A percentile compares a stretch with the other conserved stretches of the same genome.
These are phyloP conservation scores for Colletotrichum truncatum DNA, from an alignment of 2,329 filamentous ascomycete genomes.

Conservation along the genomic window DNA sequence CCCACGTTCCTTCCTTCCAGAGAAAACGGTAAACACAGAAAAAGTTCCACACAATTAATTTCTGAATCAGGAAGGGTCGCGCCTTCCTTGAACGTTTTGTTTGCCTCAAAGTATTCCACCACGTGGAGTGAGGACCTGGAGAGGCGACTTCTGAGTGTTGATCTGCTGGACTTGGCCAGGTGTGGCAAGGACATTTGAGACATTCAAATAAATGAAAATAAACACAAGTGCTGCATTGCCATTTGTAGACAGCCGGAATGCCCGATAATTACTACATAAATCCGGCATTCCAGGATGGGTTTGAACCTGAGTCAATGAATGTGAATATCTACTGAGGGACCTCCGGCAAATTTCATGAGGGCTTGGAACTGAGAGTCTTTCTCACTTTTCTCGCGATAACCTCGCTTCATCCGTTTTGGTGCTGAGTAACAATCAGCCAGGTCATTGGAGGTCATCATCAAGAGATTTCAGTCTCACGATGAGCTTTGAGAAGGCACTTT, in stretches of 20 bases:
- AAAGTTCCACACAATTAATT: too few relatives aligned
- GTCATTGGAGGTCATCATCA: neutral
- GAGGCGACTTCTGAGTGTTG: too few relatives aligned
- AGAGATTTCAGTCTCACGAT: neutral
- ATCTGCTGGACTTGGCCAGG: neutral
- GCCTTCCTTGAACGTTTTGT: neutral
- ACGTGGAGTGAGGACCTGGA: constrained; percentile 3
- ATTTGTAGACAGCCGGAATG: neutral
- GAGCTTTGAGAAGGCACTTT: neutral
- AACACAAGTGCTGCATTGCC: neutral
- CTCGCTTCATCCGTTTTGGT: neutral
- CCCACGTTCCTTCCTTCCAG: too few relatives aligned
- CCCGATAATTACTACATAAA: constrained; percentile 20
- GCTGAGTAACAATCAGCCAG: neutral
- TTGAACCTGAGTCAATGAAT: neutral
- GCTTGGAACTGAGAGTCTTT: too few relatives aligned
- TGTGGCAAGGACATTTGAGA: neutral
- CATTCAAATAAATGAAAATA: constrained; percentile 16
- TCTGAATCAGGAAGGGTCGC: neutral
- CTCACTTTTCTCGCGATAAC: neutral
- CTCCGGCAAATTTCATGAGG: neutral
- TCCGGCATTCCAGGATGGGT: neutral
- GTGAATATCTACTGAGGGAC: neutral
- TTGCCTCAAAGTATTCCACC: neutral
- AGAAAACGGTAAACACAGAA: neutral